Conservation (phyloP, 805 yeast genomes). For the Saccharomyces mikatae region DNA sequence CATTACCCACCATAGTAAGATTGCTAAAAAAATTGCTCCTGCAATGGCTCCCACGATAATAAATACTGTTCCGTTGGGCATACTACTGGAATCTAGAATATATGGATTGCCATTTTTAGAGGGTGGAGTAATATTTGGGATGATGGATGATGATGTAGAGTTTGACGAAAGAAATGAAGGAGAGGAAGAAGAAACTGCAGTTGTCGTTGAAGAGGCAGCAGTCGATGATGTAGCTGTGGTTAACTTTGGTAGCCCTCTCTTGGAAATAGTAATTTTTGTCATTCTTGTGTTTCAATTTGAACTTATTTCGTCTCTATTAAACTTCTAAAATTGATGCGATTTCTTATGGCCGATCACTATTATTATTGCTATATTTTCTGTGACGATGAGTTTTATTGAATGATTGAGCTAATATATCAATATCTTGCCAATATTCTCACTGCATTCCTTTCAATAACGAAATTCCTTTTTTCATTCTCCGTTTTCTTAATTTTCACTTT, state of each 20-base stretch:
- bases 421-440: not conserved
- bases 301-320: not conserved
- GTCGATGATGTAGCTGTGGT: constrained; percentile 3
- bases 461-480: not conserved
- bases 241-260: constrained; percentile 22
- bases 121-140: constrained; percentile 40
- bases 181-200: not conserved
- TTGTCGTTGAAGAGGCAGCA: not conserved
- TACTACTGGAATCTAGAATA: constrained; percentile 36
- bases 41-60: constrained; percentile 66
- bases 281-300: not conserved
- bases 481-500: not conserved
- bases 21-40: constrained; percentile 45
- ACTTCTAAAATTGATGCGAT: no score
- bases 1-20: constrained; percentile 44
- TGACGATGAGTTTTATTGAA: not conserved
- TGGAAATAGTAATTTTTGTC: constrained; percentile 8
- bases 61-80: constrained; percentile 70
- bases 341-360: not conserved
- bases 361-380: not conserved
- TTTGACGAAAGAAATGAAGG: constrained; percentile 2
- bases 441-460: not conserved
- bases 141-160: constrained; percentile 16
- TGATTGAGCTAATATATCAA: not conserved
- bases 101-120: constrained; percentile 54